These are phyloP conservation scores for Boletus semigastroideus DNA, from an alignment of 1,284 basidiomycete genomes.

Conservation along the genomic window DNA sequence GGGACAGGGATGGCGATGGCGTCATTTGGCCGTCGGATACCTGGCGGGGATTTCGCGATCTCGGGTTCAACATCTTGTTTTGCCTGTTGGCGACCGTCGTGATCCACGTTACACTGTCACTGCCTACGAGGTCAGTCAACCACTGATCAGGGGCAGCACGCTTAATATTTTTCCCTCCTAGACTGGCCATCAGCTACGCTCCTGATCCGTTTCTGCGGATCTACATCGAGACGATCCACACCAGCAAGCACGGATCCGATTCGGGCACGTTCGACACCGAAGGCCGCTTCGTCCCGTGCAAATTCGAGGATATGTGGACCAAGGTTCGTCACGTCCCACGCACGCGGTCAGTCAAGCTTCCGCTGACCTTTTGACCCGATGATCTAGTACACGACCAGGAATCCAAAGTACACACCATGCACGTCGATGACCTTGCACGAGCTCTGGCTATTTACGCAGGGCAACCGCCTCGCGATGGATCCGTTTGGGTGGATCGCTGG, in stretches of 20 bases:
- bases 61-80: constrained; percentile 44
- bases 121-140: constrained; percentile 34
- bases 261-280: constrained; percentile 44
- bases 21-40: constrained; percentile 49
- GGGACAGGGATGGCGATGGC: constrained; percentile 44
- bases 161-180: neutral
- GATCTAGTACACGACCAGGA: constrained; percentile 17
- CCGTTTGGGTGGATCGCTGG: constrained; percentile 36
- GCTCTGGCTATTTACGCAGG: constrained; percentile 30
- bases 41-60: constrained; percentile 40
- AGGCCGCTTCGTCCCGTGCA: constrained; percentile 41
- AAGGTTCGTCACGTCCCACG: constrained; percentile 31
- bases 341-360: neutral
- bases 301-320: constrained; percentile 42
- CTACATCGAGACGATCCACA: constrained; percentile 41
- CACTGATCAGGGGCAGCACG: neutral
- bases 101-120: constrained; percentile 41
- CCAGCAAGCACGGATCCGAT: constrained; percentile 48
- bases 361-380: too few species aligned
- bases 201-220: constrained; percentile 48
- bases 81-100: constrained; percentile 37
- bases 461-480: constrained; percentile 38
- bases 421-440: constrained; percentile 28
- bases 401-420: constrained; percentile 15
- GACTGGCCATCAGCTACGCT: constrained; percentile 17